Base-by-base conservation (phyloP, 306 rosid species). In the Lathyrus aphaca region DNA sequence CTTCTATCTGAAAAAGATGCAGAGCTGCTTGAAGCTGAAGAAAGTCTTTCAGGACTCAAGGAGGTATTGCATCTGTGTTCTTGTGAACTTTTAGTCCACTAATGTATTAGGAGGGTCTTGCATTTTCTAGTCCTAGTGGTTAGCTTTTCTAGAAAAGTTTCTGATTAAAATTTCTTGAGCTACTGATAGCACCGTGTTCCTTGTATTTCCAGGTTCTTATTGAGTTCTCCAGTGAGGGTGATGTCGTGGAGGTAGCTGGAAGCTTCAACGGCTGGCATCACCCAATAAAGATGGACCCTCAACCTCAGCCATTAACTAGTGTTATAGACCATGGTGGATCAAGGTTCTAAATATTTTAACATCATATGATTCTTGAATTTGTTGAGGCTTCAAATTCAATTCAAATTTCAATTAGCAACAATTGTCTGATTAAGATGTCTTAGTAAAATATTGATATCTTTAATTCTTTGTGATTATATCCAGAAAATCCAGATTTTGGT, bases 191-290 rank as follows among this genome's bases (percentile, higher is more conserved):
- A 38, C 54, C 61, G 66, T 62, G 68, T 76, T 54, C 37, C 43
- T 66, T 49, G 43, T 74, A 73, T 76, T 82, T 71, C 64, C 84
- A 94, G 98, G 92, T 91, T 74, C 71, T 77, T 76, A 57, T 94
- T 68, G 88, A 85, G 27, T 94, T 84, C 66, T 45, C 50, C 43
- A 85, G 96, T 16, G 89, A 88, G 38, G 98, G 86, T 74, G 89
- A 86, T 71, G 77, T 55, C 62, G 97, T 94, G 70, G 98, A 94
- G 85, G 89, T 94, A 65, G 80, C 96, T 2, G 97, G 98, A 66
- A 90, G 97, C 86, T 94, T 90, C 88, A 88, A 88, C 51, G 97
- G 98, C 72, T 94, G 98, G 98, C 95, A 90, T 80, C 89, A 88
- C 48, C 69, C 62, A 74, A 83, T 94, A 66, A 79, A 73, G 80